Percentiles rank a stretch among this genome's conserved stretches.
phyloP scores from a whole-genome alignment of 2,329 filamentous ascomycete genomes.

The Colletotrichum acutatum region DNA sequence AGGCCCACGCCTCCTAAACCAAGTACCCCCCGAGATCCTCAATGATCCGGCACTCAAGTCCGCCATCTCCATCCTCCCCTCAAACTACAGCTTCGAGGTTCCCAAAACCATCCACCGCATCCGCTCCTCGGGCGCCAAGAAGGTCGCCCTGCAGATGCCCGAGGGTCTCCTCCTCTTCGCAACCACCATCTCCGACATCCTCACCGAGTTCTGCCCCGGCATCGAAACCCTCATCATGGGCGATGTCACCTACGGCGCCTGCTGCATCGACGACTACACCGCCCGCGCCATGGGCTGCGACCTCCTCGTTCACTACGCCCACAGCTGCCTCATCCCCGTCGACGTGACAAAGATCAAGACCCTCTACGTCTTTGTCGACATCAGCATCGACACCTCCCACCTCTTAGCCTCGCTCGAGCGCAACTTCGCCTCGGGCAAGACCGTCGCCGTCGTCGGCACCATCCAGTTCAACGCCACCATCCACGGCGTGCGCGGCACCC shows the following conservation, averaged over 20 bases:
- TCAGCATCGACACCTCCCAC: constrained; percentile 92
- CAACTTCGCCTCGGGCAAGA: constrained; percentile 88
- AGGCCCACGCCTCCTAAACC: constrained; percentile 85
- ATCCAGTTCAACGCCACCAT: constrained; percentile 99
- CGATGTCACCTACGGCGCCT: constrained; percentile 97
- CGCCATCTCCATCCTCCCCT: constrained; percentile 85
- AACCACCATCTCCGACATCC: constrained; percentile 96
- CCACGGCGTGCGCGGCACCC: constrained; percentile 80
- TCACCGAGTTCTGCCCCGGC: constrained; percentile 92
- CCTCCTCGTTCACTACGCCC: constrained; percentile 94
- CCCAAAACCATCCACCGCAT: constrained; percentile 98
- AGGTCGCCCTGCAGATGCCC: constrained; percentile 95
- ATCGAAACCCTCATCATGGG: constrained; percentile 98
- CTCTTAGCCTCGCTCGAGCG: constrained; percentile 86
- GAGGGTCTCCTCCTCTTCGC: constrained; percentile 96
- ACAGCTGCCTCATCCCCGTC: constrained; percentile 95
- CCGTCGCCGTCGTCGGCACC: constrained; percentile 91
- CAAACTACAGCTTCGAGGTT: constrained; percentile 99
- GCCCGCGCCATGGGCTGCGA: constrained; percentile 94
- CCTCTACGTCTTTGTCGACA: constrained; percentile 97
- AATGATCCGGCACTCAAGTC: constrained; percentile 87
- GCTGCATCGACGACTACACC: constrained; percentile 98
- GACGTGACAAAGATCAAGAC: constrained; percentile 98
- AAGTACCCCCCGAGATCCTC: constrained; percentile 88
- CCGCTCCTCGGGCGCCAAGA: constrained; percentile 80